Evolutionary conservation across 2,329 filamentous ascomycete genomes (phyloP).

Genomic region (Microdochium nivale): DNA sequence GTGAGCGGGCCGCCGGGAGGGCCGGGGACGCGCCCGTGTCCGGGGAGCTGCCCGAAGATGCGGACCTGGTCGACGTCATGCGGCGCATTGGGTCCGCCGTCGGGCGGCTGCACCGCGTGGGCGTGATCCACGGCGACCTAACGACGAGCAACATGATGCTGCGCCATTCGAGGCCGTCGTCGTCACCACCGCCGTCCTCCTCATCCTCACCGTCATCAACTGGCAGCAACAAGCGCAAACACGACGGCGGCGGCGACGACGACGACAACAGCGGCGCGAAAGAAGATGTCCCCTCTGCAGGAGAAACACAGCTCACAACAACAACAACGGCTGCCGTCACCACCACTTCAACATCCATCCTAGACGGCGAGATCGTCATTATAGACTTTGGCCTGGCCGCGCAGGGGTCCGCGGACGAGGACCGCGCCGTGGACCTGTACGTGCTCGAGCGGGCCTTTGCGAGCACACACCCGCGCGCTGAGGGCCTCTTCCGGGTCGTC

Average conservation of each 20-base stretch:
- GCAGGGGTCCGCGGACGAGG: constrained; percentile 77
- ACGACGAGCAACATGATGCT: constrained; percentile 98
- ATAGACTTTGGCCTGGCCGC: constrained; percentile 92
- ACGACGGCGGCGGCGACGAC: not conserved
- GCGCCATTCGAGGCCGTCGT: constrained; percentile 24
- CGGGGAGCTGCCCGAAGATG: constrained; percentile 31
- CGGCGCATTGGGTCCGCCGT: constrained; percentile 61
- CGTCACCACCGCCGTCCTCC: too few relatives aligned
- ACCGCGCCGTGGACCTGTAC: constrained; percentile 91
- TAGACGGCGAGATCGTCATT: constrained; percentile 71
- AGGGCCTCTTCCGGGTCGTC: constrained; percentile 65
- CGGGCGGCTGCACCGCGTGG: constrained; percentile 70
- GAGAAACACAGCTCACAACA: constrained; percentile 1
- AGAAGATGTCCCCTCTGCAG: constrained; percentile 9
- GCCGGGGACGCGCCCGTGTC: constrained; percentile 10
- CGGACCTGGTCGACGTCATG: constrained; percentile 54
- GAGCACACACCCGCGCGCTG: constrained; percentile 84
- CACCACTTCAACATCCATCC: constrained; percentile 12
- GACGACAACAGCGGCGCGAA: not conserved
- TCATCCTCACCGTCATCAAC: not conserved
- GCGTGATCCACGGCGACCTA: constrained; percentile 88
- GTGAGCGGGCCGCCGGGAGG: constrained; percentile 19
- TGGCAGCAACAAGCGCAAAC: not conserved
- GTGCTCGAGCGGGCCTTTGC: constrained; percentile 91
- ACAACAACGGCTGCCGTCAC: constrained; percentile 8